Evolutionary conservation across 805 yeast species (phyloP).

Genomic region (Millerozyma miso): DNA sequence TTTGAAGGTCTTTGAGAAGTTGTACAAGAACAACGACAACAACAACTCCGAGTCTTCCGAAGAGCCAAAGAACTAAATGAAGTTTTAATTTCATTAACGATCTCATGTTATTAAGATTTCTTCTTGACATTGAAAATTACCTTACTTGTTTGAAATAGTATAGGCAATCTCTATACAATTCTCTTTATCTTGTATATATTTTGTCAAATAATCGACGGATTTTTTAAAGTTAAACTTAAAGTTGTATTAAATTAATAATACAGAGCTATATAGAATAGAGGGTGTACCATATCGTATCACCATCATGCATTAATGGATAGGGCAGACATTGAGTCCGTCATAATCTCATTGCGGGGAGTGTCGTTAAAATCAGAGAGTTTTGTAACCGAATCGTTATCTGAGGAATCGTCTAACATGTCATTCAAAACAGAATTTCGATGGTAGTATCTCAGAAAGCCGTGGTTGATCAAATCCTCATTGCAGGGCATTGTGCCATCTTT

Average conservation of each 20-base stretch:
- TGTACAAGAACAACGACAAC: constrained; percentile 32
- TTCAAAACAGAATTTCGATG: constrained; percentile 41
- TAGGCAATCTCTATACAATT: not conserved
- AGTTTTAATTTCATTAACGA: not conserved
- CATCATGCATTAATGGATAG: not conserved
- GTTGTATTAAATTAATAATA: not conserved
- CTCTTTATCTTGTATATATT: not conserved
- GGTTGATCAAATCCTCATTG: constrained; percentile 3
- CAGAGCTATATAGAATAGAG: not conserved
- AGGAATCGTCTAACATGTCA: constrained; percentile 42
- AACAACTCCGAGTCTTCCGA: constrained; percentile 13
- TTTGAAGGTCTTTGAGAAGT: constrained; percentile 71
- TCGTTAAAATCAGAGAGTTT: constrained; percentile 3
- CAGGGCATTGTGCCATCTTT: not conserved
- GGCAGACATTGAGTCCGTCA: not conserved
- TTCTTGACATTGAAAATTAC: not conserved
- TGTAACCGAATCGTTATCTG: constrained; percentile 11
- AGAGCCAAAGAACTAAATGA: constrained; percentile 25
- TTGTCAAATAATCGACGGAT: not conserved
- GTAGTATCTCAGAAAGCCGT: constrained; percentile 22
- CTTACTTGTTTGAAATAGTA: not conserved
- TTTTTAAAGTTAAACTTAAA: not conserved
- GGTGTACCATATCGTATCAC: no score
- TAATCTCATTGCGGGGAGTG: not conserved
- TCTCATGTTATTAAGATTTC: not conserved